A percentile compares a stretch with the other conserved stretches of the same genome.
Conservation (phyloP, 768 basidiomycete genomes). For the Lactifluus rugatus region DNA sequence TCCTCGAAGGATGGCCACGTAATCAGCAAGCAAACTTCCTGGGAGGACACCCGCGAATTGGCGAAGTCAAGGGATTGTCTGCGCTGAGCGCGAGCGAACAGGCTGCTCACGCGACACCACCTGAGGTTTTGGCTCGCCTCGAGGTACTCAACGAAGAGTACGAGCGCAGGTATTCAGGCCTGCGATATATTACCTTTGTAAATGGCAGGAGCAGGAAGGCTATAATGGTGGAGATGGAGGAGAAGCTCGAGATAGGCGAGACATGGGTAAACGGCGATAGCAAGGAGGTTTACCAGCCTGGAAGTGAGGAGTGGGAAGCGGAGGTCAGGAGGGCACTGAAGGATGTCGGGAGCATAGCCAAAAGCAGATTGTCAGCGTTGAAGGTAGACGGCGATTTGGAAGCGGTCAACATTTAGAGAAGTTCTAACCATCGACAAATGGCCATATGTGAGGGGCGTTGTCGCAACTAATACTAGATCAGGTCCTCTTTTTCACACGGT, state of each 20-base stretch:
- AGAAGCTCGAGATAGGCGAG: slow-evolving; percentile 42
- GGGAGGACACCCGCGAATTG: slow-evolving; percentile 82
- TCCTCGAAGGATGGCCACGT: slow-evolving; percentile 45
- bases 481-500: neutral
- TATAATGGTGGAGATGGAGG: slow-evolving; percentile 77
- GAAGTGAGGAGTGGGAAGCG: slow-evolving; percentile 42
- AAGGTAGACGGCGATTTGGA: slow-evolving; percentile 29
- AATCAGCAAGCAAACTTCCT: slow-evolving; percentile 54
- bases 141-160: slow-evolving; percentile 70
- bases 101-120: slow-evolving; percentile 49
- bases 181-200: slow-evolving; percentile 89
- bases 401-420: neutral
- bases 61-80: slow-evolving; percentile 68
- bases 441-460: too few species aligned
- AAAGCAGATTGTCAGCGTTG: slow-evolving; percentile 47
- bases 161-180: slow-evolving; percentile 58
- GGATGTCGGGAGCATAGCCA: slow-evolving; percentile 71
- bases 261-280: slow-evolving; percentile 32
- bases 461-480: neutral
- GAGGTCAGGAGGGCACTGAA: slow-evolving; percentile 66
- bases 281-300: slow-evolving; percentile 31
- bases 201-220: slow-evolving; percentile 66
- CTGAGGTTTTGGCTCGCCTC: slow-evolving; percentile 65
- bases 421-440: too few species aligned
- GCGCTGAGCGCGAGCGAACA: slow-evolving; percentile 75